phyloP scores from a whole-genome alignment of 2,329 filamentous ascomycete genomes.

The Aphanoascus verrucosus region DNA sequence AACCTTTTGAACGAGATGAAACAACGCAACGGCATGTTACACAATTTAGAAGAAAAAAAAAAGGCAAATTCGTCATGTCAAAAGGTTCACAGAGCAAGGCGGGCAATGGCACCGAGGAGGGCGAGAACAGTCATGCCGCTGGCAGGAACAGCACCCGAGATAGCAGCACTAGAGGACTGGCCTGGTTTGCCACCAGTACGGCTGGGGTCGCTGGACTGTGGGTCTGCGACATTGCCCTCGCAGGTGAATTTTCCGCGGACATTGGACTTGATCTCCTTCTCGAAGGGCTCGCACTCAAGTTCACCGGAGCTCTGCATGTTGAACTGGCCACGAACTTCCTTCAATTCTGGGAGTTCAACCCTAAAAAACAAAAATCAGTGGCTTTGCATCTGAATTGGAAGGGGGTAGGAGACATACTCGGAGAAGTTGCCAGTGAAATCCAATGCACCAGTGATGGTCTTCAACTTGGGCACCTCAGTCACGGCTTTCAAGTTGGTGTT shows the following conservation, averaged over 20 bases:
- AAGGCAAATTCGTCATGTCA: conserved; percentile 26
- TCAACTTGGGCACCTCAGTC: conserved; percentile 56
- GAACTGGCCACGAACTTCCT: conserved; percentile 61
- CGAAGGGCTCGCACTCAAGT: conserved; percentile 47
- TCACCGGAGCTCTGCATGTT: conserved; percentile 57
- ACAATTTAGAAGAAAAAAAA: conserved; percentile 16
- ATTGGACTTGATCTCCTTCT: conserved; percentile 30
- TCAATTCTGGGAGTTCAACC: conserved; percentile 56
- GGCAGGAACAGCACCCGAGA: conserved; percentile 22
- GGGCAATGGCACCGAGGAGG: conserved; percentile 36
- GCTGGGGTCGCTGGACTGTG: conserved; percentile 25
- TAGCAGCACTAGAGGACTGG: conserved; percentile 30
- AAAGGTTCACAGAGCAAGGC: conserved; percentile 37
- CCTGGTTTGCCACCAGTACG: conserved; percentile 21
- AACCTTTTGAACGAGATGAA: conserved; percentile 27
- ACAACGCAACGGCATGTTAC: conserved; percentile 29
- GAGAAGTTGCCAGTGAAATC: conserved; percentile 77
- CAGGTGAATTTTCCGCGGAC: conserved; percentile 42
- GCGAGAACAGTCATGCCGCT: conserved; percentile 36
- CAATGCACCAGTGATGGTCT: conserved; percentile 65
- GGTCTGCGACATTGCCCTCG: conserved; percentile 28
- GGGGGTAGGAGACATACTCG: conserved; percentile 42
- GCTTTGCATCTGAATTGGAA: not conserved
- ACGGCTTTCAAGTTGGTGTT: conserved; percentile 64
- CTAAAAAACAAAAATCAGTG: conserved; percentile 36